Conservation (phyloP, 345 rosid species). For the Limnanthes douglasii region DNA sequence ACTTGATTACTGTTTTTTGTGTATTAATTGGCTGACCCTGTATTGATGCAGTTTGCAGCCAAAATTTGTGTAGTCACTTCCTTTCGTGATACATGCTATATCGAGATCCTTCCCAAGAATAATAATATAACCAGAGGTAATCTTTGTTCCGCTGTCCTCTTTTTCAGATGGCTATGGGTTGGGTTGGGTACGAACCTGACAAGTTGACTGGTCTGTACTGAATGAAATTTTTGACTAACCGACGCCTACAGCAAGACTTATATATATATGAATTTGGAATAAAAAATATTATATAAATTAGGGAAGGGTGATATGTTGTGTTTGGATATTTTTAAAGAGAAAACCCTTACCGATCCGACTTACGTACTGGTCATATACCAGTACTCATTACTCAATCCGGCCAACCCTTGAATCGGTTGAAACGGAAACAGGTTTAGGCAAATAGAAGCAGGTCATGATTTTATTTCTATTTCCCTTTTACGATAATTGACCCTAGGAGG, state of each 20-base stretch:
- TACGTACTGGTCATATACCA: not conserved
- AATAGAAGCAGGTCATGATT: not conserved
- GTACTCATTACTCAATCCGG: not conserved
- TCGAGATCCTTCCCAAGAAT: constrained; percentile 76
- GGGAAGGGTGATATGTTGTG: not conserved
- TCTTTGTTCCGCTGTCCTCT: constrained; percentile 6
- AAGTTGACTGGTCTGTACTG: not conserved
- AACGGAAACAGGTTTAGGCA: not conserved
- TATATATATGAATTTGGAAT: too few relatives aligned
- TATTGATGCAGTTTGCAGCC: constrained; percentile 54
- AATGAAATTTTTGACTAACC: not conserved
- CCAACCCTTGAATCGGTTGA: too few relatives aligned
- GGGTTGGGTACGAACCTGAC: too few relatives aligned
- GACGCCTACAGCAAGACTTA: not conserved
- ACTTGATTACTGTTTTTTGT: constrained; percentile 3
- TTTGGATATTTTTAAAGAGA: not conserved
- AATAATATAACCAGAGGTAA: constrained; percentile 52
- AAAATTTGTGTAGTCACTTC: constrained; percentile 82
- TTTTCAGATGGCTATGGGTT: not conserved
- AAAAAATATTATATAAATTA: too few relatives aligned
- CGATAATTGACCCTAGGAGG: too few relatives aligned
- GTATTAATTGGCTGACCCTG: constrained; percentile 14
- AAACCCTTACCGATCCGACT: too few relatives aligned
- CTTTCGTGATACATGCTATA: constrained; percentile 69
- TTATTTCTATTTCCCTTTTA: not conserved